A percentile compares a stretch with the other conserved stretches of the same genome.
These are phyloP conservation scores for Phytopythium chamaehyphon DNA, from an alignment of 352 stramenopile species.

Conservation along the genomic window DNA sequence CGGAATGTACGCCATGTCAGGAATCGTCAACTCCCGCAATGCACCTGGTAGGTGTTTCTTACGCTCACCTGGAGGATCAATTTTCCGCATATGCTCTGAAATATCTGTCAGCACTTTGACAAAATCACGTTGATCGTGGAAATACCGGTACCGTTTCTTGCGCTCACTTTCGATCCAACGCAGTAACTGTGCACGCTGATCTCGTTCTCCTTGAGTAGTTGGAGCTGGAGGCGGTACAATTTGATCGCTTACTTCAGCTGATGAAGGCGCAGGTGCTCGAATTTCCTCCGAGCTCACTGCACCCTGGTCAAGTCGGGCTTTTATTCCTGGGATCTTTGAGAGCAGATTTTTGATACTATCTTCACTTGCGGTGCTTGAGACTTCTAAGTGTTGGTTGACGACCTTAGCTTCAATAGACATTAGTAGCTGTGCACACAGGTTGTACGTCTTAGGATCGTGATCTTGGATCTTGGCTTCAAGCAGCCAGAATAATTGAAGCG, in stretches of 20 bases:
- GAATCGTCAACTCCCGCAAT: conserved; percentile 40
- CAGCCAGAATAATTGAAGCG: conserved; percentile 61
- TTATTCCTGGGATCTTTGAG: conserved; percentile 54
- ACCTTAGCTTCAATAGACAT: conserved; percentile 84
- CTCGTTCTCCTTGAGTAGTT: background rate
- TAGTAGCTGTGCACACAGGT: conserved; percentile 70
- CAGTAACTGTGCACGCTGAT: conserved; percentile 51
- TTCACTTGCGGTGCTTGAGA: conserved; percentile 23
- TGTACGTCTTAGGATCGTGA: conserved; percentile 69
- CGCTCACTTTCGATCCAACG: conserved; percentile 78
- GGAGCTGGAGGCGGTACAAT: background rate
- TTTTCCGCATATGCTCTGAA: conserved; percentile 61
- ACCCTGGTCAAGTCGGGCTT: conserved; percentile 27
- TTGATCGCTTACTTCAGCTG: too few relatives aligned
- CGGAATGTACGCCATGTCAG: conserved; percentile 74
- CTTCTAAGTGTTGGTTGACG: conserved; percentile 75
- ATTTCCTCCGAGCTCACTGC: background rate
- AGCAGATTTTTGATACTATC: conserved; percentile 41
- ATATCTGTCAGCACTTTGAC: conserved; percentile 65
- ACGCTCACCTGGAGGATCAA: conserved; percentile 58
- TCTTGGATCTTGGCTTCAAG: conserved; percentile 76
- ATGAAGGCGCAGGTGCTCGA: background rate
- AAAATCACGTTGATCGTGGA: conserved; percentile 76
- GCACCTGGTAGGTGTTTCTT: conserved; percentile 55
- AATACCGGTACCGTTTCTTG: conserved; percentile 77